Evolutionary conservation across 2,329 filamentous ascomycete genomes (phyloP).

Genomic region (Chrysosporium keratinophilum): DNA sequence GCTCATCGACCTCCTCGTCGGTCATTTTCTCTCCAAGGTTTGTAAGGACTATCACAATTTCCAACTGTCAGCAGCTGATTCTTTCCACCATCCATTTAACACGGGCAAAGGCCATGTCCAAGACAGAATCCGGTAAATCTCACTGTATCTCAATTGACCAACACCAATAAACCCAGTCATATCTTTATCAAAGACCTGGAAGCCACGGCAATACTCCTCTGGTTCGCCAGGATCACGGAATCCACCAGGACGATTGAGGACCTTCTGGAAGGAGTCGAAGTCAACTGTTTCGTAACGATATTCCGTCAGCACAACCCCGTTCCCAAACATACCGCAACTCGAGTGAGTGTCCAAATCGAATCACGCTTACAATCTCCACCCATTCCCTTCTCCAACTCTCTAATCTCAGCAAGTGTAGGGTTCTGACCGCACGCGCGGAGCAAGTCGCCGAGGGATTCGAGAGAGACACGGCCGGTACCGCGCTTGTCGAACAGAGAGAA

Average conservation of each 20-base stretch:
- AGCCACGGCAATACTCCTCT: constrained; percentile 95
- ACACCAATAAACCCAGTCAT: constrained; percentile 97
- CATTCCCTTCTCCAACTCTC: constrained; percentile 80
- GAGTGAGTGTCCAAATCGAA: background rate
- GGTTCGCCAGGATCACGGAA: constrained; percentile 98
- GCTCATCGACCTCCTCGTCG: constrained; percentile 95
- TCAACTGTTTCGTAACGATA: constrained; percentile 55
- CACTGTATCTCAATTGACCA: constrained; percentile 85
- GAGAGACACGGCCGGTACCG: constrained; percentile 80
- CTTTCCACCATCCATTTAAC: background rate
- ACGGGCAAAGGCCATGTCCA: background rate
- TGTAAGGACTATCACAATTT: constrained; percentile 57
- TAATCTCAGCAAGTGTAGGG: constrained; percentile 85
- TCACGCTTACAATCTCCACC: constrained; percentile 74
- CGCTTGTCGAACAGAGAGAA: constrained; percentile 99
- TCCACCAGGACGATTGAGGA: constrained; percentile 92
- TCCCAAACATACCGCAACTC: too few species aligned
- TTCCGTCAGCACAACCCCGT: background rate
- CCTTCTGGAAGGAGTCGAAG: constrained; percentile 92
- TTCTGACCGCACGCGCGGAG: constrained; percentile 96
- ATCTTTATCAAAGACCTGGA: constrained; percentile 99
- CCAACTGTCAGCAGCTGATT: background rate
- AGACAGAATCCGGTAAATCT: constrained; percentile 14
- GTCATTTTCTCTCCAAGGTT: constrained; percentile 99
- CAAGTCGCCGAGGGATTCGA: constrained; percentile 82